Base-by-base conservation (phyloP, 352 stramenopile genomes). In the Phytophthora colocasiae region DNA sequence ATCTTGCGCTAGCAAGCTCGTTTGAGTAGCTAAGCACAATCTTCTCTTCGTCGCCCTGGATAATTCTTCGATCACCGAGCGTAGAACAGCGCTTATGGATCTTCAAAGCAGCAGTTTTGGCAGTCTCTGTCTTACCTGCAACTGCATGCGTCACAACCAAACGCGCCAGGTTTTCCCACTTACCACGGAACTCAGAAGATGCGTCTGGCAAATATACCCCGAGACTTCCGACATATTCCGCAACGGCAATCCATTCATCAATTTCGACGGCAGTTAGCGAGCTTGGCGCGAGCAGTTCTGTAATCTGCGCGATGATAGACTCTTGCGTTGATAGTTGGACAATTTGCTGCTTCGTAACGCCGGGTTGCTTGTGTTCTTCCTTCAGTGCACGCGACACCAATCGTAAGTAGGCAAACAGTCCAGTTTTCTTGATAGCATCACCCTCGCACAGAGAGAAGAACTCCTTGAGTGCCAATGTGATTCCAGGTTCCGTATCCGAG, bases 131-230 rank as follows among this genome's bases (percentile, higher is more conserved):
- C 61, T 92, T 95, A 15, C 81, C 87, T 0, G 78, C 69, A 43
- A 95, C 67, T 1, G 76, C 78, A 60, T 92, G 76, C 8, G 63
- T 83, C 26, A 95, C 67, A 14, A 89, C 32, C 49, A 78, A 71
- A 47, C 77, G 77, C 17, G 71, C 75, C 0, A 85, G 63, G 5
- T 75, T 73, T 19, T 80, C 81, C 85, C 85, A 93, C n/a, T 63
- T 64, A n/a, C 69, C 68, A 49, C 76, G 55, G n/a, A 90, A 73
- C 9, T 68, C 63, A 1, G 58, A 55, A 26, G 66, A 56, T 6
- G 59, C 67, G 40, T 19, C 15, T 36, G 75, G 31, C 3, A 77
- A 43, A 40, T 58, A 80, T 39, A 55, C 32, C 5, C 73, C 58
- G 5, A 88, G 55, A 7, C 63, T 60, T 29, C 60, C 74, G 3